Evolutionary conservation across 2,329 filamentous ascomycete genomes (phyloP).

Genomic region (Pseudocercospora vitis): DNA sequence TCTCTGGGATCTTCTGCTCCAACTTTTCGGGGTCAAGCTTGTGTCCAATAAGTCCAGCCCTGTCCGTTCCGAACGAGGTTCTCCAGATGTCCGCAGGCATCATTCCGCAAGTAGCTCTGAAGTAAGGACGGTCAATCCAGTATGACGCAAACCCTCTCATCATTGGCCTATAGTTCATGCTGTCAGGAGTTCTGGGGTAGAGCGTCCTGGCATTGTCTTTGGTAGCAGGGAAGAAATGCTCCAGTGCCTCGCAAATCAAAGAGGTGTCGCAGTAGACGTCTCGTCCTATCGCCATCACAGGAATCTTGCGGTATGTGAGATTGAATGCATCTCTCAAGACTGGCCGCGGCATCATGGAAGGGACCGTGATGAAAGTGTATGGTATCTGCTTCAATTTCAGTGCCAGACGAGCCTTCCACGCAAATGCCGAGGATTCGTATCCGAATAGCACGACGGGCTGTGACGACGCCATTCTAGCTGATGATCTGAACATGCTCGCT

Average conservation of each 20-base stretch:
- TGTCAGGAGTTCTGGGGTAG: conserved; percentile 37
- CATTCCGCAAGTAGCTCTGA: conserved; percentile 43
- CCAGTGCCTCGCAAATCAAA: conserved; percentile 34
- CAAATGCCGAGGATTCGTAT: conserved; percentile 32
- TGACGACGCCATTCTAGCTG: not conserved
- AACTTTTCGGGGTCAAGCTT: conserved; percentile 40
- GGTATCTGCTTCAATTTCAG: conserved; percentile 41
- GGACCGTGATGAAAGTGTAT: conserved; percentile 40
- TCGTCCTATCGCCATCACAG: conserved; percentile 34
- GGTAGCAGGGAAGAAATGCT: conserved; percentile 31
- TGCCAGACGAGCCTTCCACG: conserved; percentile 39
- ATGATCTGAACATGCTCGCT: not conserved
- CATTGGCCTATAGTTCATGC: conserved; percentile 38
- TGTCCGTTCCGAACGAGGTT: conserved; percentile 40
- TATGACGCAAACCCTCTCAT: conserved; percentile 43
- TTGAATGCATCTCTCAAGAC: conserved; percentile 38
- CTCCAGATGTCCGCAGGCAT: conserved; percentile 43
- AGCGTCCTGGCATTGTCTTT: conserved; percentile 36
- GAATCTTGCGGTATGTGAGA: conserved; percentile 42
- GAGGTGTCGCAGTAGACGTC: conserved; percentile 39
- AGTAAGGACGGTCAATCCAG: conserved; percentile 44
- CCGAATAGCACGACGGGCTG: conserved; percentile 29
- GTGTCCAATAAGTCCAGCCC: conserved; percentile 43
- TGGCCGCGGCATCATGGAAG: conserved; percentile 43
- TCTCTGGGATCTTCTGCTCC: conserved; percentile 40